These are phyloP conservation scores for Flammula alnicola DNA, from an alignment of 1,284 basidiomycete species.

Conservation along the genomic window DNA sequence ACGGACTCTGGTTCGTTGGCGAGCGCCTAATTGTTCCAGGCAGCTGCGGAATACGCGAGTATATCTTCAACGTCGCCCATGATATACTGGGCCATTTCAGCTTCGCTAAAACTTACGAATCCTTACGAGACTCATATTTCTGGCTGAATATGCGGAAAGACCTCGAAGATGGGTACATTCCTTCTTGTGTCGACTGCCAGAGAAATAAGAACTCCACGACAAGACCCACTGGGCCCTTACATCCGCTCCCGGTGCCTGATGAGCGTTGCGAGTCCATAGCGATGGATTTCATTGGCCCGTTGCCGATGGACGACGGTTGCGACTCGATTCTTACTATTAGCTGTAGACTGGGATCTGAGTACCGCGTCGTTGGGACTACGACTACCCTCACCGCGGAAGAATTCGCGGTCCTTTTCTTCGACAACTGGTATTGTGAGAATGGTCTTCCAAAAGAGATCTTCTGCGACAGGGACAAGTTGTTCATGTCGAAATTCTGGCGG, in stretches of 20 bases:
- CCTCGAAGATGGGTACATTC: constrained; percentile 35
- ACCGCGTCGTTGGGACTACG: constrained; percentile 35
- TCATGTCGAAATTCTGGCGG: constrained; percentile 14
- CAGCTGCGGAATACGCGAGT: constrained; percentile 16
- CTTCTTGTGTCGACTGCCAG: constrained; percentile 38
- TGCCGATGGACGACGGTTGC: constrained; percentile 34
- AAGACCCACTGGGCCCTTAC: constrained; percentile 27
- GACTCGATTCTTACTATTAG: constrained; percentile 45
- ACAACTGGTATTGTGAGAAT: constrained; percentile 35
- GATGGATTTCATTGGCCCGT: constrained; percentile 39
- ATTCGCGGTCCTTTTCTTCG: constrained; percentile 30
- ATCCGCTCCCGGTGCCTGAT: constrained; percentile 35
- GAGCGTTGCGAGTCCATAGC: constrained; percentile 21
- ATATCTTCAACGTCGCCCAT: constrained; percentile 25
- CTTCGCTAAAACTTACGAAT: constrained; percentile 23
- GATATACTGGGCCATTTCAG: constrained; percentile 27
- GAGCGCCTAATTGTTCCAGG: constrained; percentile 24
- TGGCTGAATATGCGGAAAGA: constrained; percentile 41
- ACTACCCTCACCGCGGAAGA: constrained; percentile 18
- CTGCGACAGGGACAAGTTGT: constrained; percentile 27
- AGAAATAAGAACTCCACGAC: constrained; percentile 29
- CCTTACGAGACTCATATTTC: constrained; percentile 20
- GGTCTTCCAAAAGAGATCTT: constrained; percentile 22
- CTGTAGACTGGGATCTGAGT: constrained; percentile 40
- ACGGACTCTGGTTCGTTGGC: constrained; percentile 18